These are phyloP conservation scores for Ustilago loliicola DNA, from an alignment of 1,284 basidiomycete species.

Conservation along the genomic window DNA sequence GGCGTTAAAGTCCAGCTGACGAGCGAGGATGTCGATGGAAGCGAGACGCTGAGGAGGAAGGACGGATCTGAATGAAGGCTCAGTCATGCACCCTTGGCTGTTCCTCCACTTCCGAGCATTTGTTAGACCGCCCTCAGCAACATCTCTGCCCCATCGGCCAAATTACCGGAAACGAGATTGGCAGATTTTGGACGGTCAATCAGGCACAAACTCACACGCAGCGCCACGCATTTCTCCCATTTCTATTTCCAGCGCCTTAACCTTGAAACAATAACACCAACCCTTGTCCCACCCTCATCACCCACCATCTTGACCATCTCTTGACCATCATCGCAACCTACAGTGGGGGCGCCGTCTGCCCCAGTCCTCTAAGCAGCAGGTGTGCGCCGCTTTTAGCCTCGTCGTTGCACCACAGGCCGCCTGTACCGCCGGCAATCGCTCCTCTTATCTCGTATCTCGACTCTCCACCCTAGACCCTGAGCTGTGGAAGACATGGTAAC, in stretches of 20 bases:
- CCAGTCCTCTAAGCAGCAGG: background rate
- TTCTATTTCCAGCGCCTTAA: background rate
- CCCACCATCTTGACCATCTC: conserved; percentile 9
- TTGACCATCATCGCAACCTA: background rate
- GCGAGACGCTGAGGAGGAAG: background rate
- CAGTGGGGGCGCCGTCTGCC: conserved; percentile 7
- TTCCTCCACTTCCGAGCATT: background rate
- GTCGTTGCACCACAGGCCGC: background rate
- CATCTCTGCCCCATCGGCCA: background rate
- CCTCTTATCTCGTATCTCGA: background rate
- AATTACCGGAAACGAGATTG: background rate
- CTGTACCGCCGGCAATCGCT: background rate
- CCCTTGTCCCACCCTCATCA: conserved; percentile 8
- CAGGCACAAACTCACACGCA: conserved; percentile 10
- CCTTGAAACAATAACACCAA: background rate
- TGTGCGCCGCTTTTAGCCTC: conserved; percentile 3
- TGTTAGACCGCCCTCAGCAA: conserved; percentile 8
- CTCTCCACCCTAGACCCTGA: too few species aligned
- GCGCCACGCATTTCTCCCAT: background rate
- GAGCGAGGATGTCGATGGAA: background rate
- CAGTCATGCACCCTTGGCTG: conserved; percentile 6
- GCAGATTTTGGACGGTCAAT: background rate
- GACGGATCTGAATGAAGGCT: too few species aligned
- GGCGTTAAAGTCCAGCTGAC: background rate
- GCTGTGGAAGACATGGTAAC: conserved; percentile 19